Percentiles rank a stretch among this genome's conserved stretches.
Conservation (phyloP, 108 stramenopile species). For the Fragilaria radians region DNA sequence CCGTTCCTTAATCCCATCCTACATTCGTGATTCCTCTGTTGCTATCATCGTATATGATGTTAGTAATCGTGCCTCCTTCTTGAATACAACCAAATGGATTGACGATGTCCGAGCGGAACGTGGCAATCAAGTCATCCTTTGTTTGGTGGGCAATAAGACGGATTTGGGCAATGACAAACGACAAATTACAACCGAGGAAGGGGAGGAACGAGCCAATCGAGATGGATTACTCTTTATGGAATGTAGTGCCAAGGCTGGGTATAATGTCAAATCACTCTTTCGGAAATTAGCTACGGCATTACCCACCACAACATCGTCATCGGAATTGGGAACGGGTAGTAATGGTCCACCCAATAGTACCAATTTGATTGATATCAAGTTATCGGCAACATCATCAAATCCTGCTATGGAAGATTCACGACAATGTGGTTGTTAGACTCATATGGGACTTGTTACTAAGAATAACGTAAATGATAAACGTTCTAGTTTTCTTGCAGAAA, state of each 20-base stretch:
- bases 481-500: too few relatives aligned
- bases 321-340: slow-evolving; percentile 24
- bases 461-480: too few relatives aligned
- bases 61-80: slow-evolving; percentile 92
- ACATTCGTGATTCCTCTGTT: slow-evolving; percentile 97
- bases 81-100: slow-evolving; percentile 98
- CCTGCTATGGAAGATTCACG: slow-evolving; percentile 84
- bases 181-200: slow-evolving; percentile 95
- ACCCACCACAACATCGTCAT: slow-evolving; percentile 81
- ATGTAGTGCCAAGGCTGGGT: slow-evolving; percentile 96
- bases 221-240: slow-evolving; percentile 97
- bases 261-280: slow-evolving; percentile 97
- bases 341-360: slow-evolving; percentile 34
- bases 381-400: slow-evolving; percentile 85
- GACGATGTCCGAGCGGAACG: slow-evolving; percentile 97
- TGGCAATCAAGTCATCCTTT: slow-evolving; percentile 97
- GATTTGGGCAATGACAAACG: slow-evolving; percentile 96
- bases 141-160: slow-evolving; percentile 99
- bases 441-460: too few relatives aligned
- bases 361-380: slow-evolving; percentile 92
- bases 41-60: slow-evolving; percentile 99
- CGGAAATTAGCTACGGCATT: slow-evolving; percentile 94
- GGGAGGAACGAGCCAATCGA: slow-evolving; percentile 90
- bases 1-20: slow-evolving; percentile 93
- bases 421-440: slow-evolving; percentile 69